A percentile compares a stretch with the other conserved stretches of the same genome.
These are phyloP conservation scores for Acrocalymma vagum DNA, from an alignment of 2,329 filamentous ascomycete species.

Conservation along the genomic window DNA sequence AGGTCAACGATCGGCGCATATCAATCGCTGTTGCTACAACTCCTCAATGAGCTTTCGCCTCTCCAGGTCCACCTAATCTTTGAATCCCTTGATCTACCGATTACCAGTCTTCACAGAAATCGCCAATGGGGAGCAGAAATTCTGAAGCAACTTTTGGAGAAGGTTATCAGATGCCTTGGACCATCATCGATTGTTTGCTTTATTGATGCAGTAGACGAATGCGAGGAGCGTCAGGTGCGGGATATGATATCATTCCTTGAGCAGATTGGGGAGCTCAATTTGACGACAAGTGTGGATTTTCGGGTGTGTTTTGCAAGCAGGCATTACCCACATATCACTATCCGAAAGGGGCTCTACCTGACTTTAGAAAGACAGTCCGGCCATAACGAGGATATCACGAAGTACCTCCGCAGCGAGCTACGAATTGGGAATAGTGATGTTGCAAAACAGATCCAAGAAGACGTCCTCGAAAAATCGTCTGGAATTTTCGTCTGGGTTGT, in stretches of 20 bases:
- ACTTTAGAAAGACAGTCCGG: slow-evolving; percentile 43
- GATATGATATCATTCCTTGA: slow-evolving; percentile 55
- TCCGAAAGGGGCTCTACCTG: slow-evolving; percentile 27
- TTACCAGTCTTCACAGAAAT: too few relatives aligned
- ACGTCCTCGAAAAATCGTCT: slow-evolving; percentile 44
- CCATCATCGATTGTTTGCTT: too few relatives aligned
- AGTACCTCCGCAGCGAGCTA: slow-evolving; percentile 27
- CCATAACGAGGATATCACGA: slow-evolving; percentile 44
- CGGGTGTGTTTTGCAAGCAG: slow-evolving; percentile 57
- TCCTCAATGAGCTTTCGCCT: too few relatives aligned
- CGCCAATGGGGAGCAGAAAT: too few relatives aligned
- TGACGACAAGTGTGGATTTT: slow-evolving; percentile 16
- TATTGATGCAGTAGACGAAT: slow-evolving; percentile 58
- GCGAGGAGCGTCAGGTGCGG: slow-evolving; percentile 49
- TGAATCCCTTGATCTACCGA: too few relatives aligned
- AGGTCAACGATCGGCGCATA: slow-evolving; percentile 17
- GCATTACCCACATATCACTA: slow-evolving; percentile 55
- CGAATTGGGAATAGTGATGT: too few relatives aligned
- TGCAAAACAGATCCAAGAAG: too few relatives aligned
- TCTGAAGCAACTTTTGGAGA: too few relatives aligned
- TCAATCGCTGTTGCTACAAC: slow-evolving; percentile 21
- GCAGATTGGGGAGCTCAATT: slow-evolving; percentile 36
- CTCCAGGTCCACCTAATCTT: too few relatives aligned
- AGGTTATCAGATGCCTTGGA: too few relatives aligned
- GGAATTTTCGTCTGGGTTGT: slow-evolving; percentile 52